These are phyloP conservation scores for Coleophoma eucalyptorum DNA, from an alignment of 2,329 filamentous ascomycete genomes.

Conservation along the genomic window DNA sequence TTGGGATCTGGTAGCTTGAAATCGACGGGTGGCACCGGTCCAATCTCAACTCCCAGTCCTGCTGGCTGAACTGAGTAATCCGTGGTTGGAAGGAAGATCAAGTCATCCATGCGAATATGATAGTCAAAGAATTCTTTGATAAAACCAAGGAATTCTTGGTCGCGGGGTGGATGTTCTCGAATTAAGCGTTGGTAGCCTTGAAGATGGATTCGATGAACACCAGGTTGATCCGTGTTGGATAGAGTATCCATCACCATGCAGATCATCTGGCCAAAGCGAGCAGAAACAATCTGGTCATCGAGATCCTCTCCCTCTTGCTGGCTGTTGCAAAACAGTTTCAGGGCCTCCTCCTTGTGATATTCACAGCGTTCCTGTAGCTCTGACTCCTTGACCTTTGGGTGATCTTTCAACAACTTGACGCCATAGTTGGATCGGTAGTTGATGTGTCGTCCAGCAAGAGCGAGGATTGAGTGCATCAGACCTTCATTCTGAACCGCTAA, in stretches of 20 bases:
- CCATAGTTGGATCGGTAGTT: slow-evolving; percentile 56
- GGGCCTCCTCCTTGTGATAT: slow-evolving; percentile 52
- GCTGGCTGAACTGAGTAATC: slow-evolving; percentile 13
- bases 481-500: slow-evolving; percentile 77
- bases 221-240: slow-evolving; percentile 51
- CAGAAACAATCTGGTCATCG: slow-evolving; percentile 45
- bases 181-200: slow-evolving; percentile 71
- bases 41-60: slow-evolving; percentile 9
- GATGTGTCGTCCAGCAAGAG: slow-evolving; percentile 75
- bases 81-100: slow-evolving; percentile 43
- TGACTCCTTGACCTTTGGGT: slow-evolving; percentile 41
- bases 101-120: slow-evolving; percentile 64
- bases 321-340: slow-evolving; percentile 48
- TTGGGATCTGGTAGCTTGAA: slow-evolving; percentile 13
- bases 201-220: slow-evolving; percentile 78
- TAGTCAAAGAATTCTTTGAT: slow-evolving; percentile 80
- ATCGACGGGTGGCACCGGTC: slow-evolving; percentile 16
- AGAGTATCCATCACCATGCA: slow-evolving; percentile 56
- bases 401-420: slow-evolving; percentile 44
- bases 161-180: slow-evolving; percentile 52
- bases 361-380: slow-evolving; percentile 47
- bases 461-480: slow-evolving; percentile 87
- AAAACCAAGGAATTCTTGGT: slow-evolving; percentile 70
- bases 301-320: slow-evolving; percentile 35
- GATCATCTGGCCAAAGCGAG: slow-evolving; percentile 59